Base-by-base conservation (phyloP, 129 eudicot genomes). In the Flaveria robusta region DNA sequence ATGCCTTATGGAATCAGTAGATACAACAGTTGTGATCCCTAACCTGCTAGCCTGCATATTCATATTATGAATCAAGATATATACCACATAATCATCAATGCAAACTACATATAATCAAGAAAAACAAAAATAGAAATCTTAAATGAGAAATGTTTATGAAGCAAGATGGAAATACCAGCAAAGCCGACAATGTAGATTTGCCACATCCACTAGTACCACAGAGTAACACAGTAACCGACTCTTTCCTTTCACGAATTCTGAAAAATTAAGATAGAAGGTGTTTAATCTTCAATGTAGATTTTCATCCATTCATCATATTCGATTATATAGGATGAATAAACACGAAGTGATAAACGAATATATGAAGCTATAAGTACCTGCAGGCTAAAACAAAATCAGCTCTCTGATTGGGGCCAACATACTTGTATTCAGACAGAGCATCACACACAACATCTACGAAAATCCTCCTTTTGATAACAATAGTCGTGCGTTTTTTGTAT, bases 181-280 rank as follows among this genome's bases (percentile, higher is more conserved):
- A 79, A 0, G 98, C 86, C 62, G 98, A 93, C 69, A 94, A 81
- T 14, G 99, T 94, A 58, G 99, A 94, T 80, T 94, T 94, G 52
- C 99, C 99, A 71, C 99, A 94, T 82, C 99, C 99, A 76, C 98
- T 93, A 0, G 98, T 93, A 23, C 98, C 98, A 31, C 98, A 94
- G 27, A 93, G 86, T 46, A 93, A 79, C 74, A 93, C 87, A 4
- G 96, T 88, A 18, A 93, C 88, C 52, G 98, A 91, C 77, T 91
- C 97, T 83, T 90, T 93, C 71, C 96, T 84, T 81, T 93, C 98
- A 26, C 98, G 82, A 72, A 93, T 79, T 75, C 98, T 93, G 85
- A 29, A 63, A 63, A 12, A 39, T n/a, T 37, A 72, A 66, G 11
- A 22, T 14, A 27, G 2, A 55, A 55, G 12, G 27, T 55, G 27